Base-by-base conservation (phyloP, 2,329 filamentous ascomycete genomes). In the Daldinia eschscholtzii region DNA sequence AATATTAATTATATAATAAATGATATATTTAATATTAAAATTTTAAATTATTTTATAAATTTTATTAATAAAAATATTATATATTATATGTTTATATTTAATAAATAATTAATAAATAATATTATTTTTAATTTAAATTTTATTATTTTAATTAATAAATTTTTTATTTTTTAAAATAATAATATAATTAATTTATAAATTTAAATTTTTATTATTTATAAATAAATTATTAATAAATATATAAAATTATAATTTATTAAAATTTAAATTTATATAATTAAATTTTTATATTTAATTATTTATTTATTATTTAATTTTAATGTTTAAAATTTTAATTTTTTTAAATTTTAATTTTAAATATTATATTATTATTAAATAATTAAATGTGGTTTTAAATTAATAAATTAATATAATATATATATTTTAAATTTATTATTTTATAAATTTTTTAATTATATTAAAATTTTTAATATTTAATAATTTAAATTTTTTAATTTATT, bases 251-350 rank as follows among this genome's bases (percentile, higher is more conserved):
- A 55, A 41, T 26, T 28, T 42, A 42, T 35, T 26, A 37, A 41
- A 10, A 42, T 41, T 55, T 53, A 53, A 62, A 39, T 62, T 20
- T 39, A 62, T 50, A 35, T 55, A 53, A 62, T 52, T 39, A 62
- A 39, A 44, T 10, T 23, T 4, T n/a, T 23, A 23, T 23, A 7
- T 23, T 10, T 44, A 12, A 44, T 44, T 44, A 44, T 44, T 20
- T 42, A 65, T 59, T 42, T 57, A 12, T 10, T 7, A 44, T 44
- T 44, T 23, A 44, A 44, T 44, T 44, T 44, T 20, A 23, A 44
- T 4, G 4, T 44, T 44, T 23, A 44, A 23, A 10, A 23, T 7
- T 44, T 44, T 44, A 18, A 44, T 44, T 44, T 23, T 20, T 44
- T 44, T 23, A 20, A 44, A 39, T 18, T 42, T 42, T 20, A 23